These are phyloP conservation scores for Scytalidium lignicola DNA, from an alignment of 2,329 filamentous ascomycete genomes.

Conservation along the genomic window DNA sequence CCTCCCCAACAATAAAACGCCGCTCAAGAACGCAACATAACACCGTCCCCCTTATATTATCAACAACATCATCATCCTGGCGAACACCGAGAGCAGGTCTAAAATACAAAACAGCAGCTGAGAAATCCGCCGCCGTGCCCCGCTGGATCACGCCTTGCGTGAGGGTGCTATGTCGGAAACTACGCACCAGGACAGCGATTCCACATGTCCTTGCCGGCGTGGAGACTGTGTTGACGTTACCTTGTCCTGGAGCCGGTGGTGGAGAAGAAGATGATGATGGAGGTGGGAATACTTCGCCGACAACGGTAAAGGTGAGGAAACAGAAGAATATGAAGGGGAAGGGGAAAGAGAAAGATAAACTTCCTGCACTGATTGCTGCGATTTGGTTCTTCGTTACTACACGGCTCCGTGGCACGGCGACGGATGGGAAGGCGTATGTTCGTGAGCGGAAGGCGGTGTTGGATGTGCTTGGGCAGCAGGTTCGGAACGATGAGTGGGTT, in stretches of 20 bases:
- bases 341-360: constrained; percentile 38
- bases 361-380: constrained; percentile 52
- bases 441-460: constrained; percentile 43
- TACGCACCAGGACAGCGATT: constrained; percentile 56
- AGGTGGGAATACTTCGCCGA: neutral
- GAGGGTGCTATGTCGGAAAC: constrained; percentile 57
- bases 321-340: constrained; percentile 12
- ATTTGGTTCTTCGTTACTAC: constrained; percentile 56
- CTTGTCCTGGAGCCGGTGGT: constrained; percentile 14
- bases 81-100: constrained; percentile 1
- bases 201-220: constrained; percentile 73
- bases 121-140: constrained; percentile 34
- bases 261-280: neutral
- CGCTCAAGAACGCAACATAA: neutral
- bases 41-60: neutral
- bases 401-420: constrained; percentile 34
- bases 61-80: too few relatives aligned
- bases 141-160: constrained; percentile 67
- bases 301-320: neutral
- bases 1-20: neutral
- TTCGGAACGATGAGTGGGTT: constrained; percentile 33
- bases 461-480: constrained; percentile 31
- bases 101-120: constrained; percentile 12
- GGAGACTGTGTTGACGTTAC: constrained; percentile 40
- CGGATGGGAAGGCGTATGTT: constrained; percentile 38